phyloP scores from a whole-genome alignment of 192 early-diverging fungal species.

The Lobosporangium transversale region DNA sequence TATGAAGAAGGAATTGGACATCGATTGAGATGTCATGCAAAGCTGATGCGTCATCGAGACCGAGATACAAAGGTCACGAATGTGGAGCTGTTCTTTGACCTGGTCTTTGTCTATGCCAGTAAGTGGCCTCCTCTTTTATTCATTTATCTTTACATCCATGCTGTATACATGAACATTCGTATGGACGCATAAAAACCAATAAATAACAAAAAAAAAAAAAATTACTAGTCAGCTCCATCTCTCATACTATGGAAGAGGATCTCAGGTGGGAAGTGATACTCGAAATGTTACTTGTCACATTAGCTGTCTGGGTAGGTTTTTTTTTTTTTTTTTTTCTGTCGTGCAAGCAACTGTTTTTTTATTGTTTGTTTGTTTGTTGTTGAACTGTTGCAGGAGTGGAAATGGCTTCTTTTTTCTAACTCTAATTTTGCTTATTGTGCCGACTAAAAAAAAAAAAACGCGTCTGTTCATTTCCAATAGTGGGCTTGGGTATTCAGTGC shows the following conservation, averaged over 20 bases:
- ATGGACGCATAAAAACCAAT: background rate
- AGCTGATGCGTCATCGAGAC: conserved; percentile 12
- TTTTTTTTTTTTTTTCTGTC: no score
- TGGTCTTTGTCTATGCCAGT: conserved; percentile 49
- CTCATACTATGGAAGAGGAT: conserved; percentile 31
- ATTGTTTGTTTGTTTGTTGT: no score
- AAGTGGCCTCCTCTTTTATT: background rate
- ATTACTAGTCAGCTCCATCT: conserved; percentile 29
- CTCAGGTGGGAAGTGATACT: conserved; percentile 22
- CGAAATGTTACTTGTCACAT: conserved; percentile 31
- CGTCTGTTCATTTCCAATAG: background rate
- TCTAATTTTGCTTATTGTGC: background rate
- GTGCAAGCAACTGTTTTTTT: no score
- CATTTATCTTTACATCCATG: background rate
- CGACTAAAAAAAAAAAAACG: background rate
- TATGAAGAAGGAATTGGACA: conserved; percentile 11
- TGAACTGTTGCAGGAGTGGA: no score
- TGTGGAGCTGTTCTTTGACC: conserved; percentile 40
- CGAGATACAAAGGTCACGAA: conserved; percentile 24
- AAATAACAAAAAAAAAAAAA: background rate
- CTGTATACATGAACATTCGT: no score
- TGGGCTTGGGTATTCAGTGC: conserved; percentile 38
- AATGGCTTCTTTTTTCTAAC: background rate
- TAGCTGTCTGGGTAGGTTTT: conserved; percentile 43
- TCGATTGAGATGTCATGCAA: conserved; percentile 19